phyloP scores from a whole-genome alignment of 192 early-diverging fungal genomes.

The Coemansia sp. region DNA sequence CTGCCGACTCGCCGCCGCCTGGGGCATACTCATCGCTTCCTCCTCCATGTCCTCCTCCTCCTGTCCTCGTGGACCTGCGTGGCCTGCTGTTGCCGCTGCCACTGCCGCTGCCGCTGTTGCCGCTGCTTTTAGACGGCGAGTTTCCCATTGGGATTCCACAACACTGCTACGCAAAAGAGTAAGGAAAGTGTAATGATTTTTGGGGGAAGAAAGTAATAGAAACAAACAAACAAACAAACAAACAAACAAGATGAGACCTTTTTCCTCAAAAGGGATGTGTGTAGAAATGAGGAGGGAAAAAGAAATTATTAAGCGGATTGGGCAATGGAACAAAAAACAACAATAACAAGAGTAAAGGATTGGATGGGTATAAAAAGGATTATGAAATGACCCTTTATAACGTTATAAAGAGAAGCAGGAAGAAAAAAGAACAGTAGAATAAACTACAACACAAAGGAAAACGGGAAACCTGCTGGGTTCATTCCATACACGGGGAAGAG shows the following conservation, averaged over 20 bases:
- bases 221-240: too few species aligned
- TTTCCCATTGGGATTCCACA: constrained; percentile 36
- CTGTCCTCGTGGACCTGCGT: constrained; percentile 21
- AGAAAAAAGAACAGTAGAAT: too few species aligned
- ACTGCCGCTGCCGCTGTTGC: neutral
- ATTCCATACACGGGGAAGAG: too few species aligned
- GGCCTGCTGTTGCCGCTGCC: constrained; percentile 9
- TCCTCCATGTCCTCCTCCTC: neutral
- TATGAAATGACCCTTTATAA: too few species aligned
- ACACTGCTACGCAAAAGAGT: neutral
- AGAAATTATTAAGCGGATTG: neutral
- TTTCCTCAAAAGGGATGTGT: too few species aligned
- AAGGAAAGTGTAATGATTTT: neutral
- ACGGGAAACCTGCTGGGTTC: too few species aligned
- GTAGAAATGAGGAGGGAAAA: neutral
- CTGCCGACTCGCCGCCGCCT: neutral
- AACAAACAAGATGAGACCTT: too few species aligned
- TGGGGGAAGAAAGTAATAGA: too few species aligned
- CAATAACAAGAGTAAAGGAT: neutral
- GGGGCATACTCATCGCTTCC: neutral
- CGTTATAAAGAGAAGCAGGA: too few species aligned
- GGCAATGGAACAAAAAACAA: neutral
- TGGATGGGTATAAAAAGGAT: neutral
- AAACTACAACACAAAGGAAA: too few species aligned
- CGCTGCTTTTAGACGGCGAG: constrained; percentile 39